Base-by-base conservation (phyloP, 139 green algal species). In the Coelastrella sp. region DNA sequence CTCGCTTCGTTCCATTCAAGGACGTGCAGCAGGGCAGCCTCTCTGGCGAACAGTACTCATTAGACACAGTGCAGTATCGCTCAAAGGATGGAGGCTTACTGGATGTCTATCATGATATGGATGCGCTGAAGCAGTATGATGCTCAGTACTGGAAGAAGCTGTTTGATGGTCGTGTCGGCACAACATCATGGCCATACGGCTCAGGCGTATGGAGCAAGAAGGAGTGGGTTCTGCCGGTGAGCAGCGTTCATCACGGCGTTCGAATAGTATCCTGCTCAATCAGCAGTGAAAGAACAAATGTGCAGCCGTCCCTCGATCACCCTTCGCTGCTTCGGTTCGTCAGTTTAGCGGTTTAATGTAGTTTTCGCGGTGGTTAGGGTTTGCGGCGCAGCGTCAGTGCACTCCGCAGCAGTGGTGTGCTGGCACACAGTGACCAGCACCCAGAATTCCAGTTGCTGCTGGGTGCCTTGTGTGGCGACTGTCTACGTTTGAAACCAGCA, bases 151-250 rank as follows among this genome's bases (percentile, higher is more conserved):
- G 98, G 98, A 97, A 97, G 84, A 88, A 92, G 13, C 92, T 99
- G 19, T 99, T 99, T 92, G 97, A 99, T 89, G 91, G 92, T 5
- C 95, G 98, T 58, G 90, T 98, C 4, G 98, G 97, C 80, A 98
- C 96, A 74, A 99, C 98, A 7, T 73, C 84, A 3, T 99, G 98
- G 98, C 98, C 98, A 5, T 99, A 98, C 85, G 98, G 98, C 77
- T 99, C 97, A 0, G 98, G 98, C 3, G 98, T 99, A 0, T 99
- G 98, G 98, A 99, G 96, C 92, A 99, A 99, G 95, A 99, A 99
- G 94, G 98, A 99, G 90, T 99, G 97, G 98, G 97, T 99, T 10
- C 94, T 99, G 64, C 98, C 98, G 89, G 96, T 98, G 86, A 92
- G 94, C 23, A 66, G 54, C 32, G 32, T 47, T 47, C 32, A 47